phyloP scores from a whole-genome alignment of 768 basidiomycete species.

The Suillus subaureus region DNA sequence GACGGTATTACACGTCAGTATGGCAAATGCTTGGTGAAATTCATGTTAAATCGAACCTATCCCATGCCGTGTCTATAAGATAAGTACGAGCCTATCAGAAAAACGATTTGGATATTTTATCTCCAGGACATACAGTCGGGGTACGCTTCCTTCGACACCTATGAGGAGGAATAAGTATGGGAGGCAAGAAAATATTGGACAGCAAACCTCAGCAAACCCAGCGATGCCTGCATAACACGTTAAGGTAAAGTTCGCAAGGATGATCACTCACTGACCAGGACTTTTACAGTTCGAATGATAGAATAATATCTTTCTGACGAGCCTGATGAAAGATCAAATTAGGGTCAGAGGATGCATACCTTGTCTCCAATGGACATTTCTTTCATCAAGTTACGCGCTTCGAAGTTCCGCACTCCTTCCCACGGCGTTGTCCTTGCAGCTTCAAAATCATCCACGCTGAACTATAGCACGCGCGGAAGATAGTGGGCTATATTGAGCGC shows the following conservation, averaged over 20 bases:
- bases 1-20: constrained; percentile 13
- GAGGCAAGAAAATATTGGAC: not conserved
- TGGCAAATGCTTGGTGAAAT: constrained; percentile 14
- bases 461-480: constrained; percentile 43
- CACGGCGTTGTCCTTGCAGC: constrained; percentile 67
- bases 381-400: constrained; percentile 83
- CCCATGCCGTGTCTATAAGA: constrained; percentile 83
- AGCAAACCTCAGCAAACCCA: constrained; percentile 75
- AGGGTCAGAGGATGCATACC: constrained; percentile 38
- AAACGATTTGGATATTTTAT: constrained; percentile 7
- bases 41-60: constrained; percentile 53
- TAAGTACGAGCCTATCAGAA: constrained; percentile 13
- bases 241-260: not conserved
- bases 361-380: constrained; percentile 77
- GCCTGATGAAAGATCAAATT: constrained; percentile 5
- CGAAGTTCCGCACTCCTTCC: constrained; percentile 88
- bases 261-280: constrained; percentile 53
- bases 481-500: constrained; percentile 6
- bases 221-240: constrained; percentile 58
- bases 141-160: constrained; percentile 85
- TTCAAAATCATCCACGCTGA: constrained; percentile 88
- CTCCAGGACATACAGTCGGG: constrained; percentile 71
- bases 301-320: constrained; percentile 62
- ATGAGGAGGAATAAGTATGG: constrained; percentile 11
- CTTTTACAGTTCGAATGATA: constrained; percentile 88